A percentile compares a stretch with the other conserved stretches of the same genome.
phyloP scores from a whole-genome alignment of 75 land plant species.

The Ceratopteris richardii region DNA sequence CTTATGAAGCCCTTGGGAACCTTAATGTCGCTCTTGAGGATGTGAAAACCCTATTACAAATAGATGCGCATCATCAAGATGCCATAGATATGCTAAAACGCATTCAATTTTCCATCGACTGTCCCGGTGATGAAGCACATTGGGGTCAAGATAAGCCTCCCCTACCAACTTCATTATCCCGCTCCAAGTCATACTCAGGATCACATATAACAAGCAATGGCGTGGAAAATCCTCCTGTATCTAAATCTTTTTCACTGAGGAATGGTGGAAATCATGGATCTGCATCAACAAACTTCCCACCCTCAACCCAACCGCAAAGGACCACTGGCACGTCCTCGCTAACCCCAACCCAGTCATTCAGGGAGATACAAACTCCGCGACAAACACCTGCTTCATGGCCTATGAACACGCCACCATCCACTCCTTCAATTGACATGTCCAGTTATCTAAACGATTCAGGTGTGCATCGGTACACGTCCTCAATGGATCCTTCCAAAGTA shows the following conservation, averaged over 20 bases:
- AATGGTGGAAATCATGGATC: no score
- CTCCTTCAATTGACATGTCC: no score
- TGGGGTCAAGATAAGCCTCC: conserved; percentile 49
- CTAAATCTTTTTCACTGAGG: no score
- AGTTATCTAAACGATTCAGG: no score
- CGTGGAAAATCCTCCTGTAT: background rate
- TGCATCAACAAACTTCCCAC: background rate
- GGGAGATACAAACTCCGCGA: no score
- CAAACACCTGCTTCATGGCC: no score
- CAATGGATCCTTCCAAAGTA: background rate
- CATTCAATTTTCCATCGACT: conserved; percentile 34
- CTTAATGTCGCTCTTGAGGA: conserved; percentile 55
- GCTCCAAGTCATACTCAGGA: background rate
- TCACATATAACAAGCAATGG: background rate
- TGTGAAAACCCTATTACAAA: conserved; percentile 38
- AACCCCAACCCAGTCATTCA: no score
- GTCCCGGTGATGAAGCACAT: conserved; percentile 35
- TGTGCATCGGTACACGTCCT: background rate
- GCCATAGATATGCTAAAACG: conserved; percentile 52
- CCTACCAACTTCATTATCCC: background rate
- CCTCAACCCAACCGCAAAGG: no score
- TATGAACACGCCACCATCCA: no score
- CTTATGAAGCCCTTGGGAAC: conserved; percentile 52
- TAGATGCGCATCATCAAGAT: conserved; percentile 50
- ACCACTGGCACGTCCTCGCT: no score